A percentile compares a stretch with the other conserved stretches of the same genome.
phyloP scores from a whole-genome alignment of 192 early-diverging fungal genomes.

The Radiomyces spectabilis region DNA sequence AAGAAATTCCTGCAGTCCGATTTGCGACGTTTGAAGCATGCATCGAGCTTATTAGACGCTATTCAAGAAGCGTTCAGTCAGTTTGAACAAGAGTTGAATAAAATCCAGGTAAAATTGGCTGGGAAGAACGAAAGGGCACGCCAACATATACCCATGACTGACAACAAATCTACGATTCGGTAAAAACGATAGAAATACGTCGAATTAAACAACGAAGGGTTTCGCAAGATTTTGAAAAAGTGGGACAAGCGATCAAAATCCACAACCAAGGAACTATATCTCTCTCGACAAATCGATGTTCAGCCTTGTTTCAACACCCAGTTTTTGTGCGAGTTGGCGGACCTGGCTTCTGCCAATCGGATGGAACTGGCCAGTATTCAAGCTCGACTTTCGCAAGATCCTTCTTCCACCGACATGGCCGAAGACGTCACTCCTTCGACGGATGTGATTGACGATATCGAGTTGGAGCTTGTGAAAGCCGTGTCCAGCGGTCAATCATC shows the following conservation, averaged over 20 bases:
- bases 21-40: conserved; percentile 30
- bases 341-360: conserved; percentile 69
- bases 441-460: conserved; percentile 49
- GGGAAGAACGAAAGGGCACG: not conserved
- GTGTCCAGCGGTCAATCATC: conserved; percentile 35
- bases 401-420: not conserved
- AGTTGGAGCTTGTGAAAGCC: conserved; percentile 50
- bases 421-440: not conserved
- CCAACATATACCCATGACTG: not conserved
- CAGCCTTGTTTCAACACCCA: conserved; percentile 97
- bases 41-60: conserved; percentile 55
- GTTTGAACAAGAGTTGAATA: conserved; percentile 90
- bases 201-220: conserved; percentile 92
- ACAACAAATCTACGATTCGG: no score
- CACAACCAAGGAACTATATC: conserved; percentile 94
- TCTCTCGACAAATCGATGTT: conserved; percentile 94
- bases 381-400: conserved; percentile 30
- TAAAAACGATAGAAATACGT: conserved; percentile 75
- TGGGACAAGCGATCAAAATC: conserved; percentile 99
- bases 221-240: conserved; percentile 98
- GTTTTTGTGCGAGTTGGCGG: conserved; percentile 82
- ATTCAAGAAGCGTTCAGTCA: conserved; percentile 86
- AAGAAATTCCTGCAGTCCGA: conserved; percentile 55
- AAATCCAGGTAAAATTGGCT: conserved; percentile 77
- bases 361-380: conserved; percentile 69